phyloP scores from a whole-genome alignment of 805 yeast genomes.

The Blastobotrys mokoenaii region DNA sequence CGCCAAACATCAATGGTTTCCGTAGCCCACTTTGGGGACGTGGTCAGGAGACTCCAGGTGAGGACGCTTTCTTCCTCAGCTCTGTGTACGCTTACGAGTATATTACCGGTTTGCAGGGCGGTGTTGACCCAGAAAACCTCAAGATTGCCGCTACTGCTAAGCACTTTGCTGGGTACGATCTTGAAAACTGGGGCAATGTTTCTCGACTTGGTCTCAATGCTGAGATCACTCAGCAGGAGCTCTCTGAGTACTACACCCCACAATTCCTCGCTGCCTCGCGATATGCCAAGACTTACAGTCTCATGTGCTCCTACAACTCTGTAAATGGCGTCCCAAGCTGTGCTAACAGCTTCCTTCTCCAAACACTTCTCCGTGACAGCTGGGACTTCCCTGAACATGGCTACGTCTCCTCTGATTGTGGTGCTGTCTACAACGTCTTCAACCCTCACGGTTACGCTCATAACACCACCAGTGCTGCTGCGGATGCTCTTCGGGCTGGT shows the following conservation, averaged over 20 bases:
- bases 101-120: constrained; percentile 10
- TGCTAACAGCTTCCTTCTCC: constrained; percentile 9
- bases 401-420: constrained; percentile 11
- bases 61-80: constrained; percentile 7
- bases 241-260: constrained; percentile 10
- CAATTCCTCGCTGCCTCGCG: constrained; percentile 8
- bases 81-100: constrained; percentile 5
- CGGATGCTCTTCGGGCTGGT: constrained; percentile 11
- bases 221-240: constrained; percentile 6
- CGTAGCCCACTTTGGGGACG: constrained; percentile 13
- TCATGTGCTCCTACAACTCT: constrained; percentile 13
- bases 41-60: constrained; percentile 14
- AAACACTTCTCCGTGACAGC: constrained; percentile 5
- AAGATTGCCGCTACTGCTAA: constrained; percentile 11
- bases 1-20: constrained; percentile 13
- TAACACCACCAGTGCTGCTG: constrained; percentile 6
- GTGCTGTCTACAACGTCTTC: constrained; percentile 8
- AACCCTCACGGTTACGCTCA: constrained; percentile 8
- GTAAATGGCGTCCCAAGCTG: constrained; percentile 13
- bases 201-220: constrained; percentile 8
- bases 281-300: constrained; percentile 7
- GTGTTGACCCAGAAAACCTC: constrained; percentile 1
- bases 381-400: constrained; percentile 2
- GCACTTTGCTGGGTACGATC: constrained; percentile 12
- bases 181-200: constrained; percentile 8